These are phyloP conservation scores for Debaryomyces subglobosus DNA, from an alignment of 1,139 yeast genomes.

Conservation along the genomic window DNA sequence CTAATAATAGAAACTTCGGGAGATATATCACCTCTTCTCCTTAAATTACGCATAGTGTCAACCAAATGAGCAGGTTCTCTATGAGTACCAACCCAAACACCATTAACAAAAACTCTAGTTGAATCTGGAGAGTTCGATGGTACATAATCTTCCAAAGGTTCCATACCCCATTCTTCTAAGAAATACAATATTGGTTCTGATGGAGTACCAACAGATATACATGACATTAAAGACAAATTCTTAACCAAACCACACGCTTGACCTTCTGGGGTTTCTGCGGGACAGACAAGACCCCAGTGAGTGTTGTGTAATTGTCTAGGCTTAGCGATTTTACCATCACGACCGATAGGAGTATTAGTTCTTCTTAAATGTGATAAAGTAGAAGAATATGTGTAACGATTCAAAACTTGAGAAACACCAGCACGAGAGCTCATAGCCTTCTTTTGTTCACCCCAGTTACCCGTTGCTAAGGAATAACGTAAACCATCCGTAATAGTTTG, in stretches of 20 bases:
- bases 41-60: slow-evolving; percentile 84
- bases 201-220: slow-evolving; percentile 97
- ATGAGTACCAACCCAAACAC: slow-evolving; percentile 99
- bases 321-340: slow-evolving; percentile 97
- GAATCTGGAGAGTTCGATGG: slow-evolving; percentile 92
- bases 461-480: slow-evolving; percentile 96
- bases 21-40: slow-evolving; percentile 94
- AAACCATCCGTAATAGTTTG: slow-evolving; percentile 97
- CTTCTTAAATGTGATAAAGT: slow-evolving; percentile 97
- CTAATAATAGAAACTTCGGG: slow-evolving; percentile 97
- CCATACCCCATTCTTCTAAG: slow-evolving; percentile 99
- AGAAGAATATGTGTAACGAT: slow-evolving; percentile 96
- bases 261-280: slow-evolving; percentile 99
- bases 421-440: slow-evolving; percentile 99
- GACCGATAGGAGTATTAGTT: slow-evolving; percentile 98
- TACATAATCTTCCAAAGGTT: slow-evolving; percentile 92
- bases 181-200: slow-evolving; percentile 92
- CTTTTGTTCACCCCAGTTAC: slow-evolving; percentile 99
- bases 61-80: slow-evolving; percentile 92
- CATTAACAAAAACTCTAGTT: slow-evolving; percentile 94
- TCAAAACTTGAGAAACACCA: slow-evolving; percentile 98
- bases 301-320: slow-evolving; percentile 99
- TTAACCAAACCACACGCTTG: slow-evolving; percentile 99
- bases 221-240: slow-evolving; percentile 92
- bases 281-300: slow-evolving; percentile 99